Evolutionary conservation across 441 rosid genomes (phyloP).

Genomic region (Corymbia calophylla): DNA sequence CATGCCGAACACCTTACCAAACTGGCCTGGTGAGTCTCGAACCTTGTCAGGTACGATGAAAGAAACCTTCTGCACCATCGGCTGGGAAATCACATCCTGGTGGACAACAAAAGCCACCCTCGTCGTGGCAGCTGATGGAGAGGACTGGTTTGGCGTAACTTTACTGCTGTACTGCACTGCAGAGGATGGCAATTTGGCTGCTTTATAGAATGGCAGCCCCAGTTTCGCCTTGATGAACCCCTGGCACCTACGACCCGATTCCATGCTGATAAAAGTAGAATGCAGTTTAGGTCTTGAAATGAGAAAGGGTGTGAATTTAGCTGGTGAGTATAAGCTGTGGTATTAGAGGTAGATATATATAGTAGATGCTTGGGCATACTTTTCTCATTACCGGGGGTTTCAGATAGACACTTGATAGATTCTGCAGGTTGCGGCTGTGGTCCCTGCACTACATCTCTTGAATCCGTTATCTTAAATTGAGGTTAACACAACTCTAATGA

Average conservation of each 20-base stretch:
- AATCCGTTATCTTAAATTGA: not conserved
- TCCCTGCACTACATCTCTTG: conserved; percentile 14
- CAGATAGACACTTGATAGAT: conserved; percentile 6
- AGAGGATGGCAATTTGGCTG: conserved; percentile 17
- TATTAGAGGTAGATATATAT: conserved; percentile 12
- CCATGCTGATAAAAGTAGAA: conserved; percentile 13
- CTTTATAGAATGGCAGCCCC: conserved; percentile 27
- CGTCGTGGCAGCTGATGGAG: conserved; percentile 4
- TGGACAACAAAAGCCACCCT: conserved; percentile 18
- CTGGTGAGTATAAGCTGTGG: not conserved
- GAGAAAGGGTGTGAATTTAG: not conserved
- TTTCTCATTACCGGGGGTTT: not conserved
- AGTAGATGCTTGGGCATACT: not conserved
- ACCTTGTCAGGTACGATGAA: conserved; percentile 18
- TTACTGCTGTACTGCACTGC: conserved; percentile 19
- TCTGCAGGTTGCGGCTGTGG: conserved; percentile 8
- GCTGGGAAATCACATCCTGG: conserved; percentile 22
- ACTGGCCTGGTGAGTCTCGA: conserved; percentile 14
- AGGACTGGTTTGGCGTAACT: conserved; percentile 19
- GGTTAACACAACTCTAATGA: not conserved
- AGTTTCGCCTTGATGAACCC: conserved; percentile 52
- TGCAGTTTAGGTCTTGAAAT: not conserved
- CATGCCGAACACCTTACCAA: conserved; percentile 20
- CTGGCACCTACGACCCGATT: conserved; percentile 31
- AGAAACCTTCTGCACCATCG: conserved; percentile 22